Base-by-base conservation (phyloP, 2,329 filamentous ascomycete genomes). In the Ophiocordyceps australis region DNA sequence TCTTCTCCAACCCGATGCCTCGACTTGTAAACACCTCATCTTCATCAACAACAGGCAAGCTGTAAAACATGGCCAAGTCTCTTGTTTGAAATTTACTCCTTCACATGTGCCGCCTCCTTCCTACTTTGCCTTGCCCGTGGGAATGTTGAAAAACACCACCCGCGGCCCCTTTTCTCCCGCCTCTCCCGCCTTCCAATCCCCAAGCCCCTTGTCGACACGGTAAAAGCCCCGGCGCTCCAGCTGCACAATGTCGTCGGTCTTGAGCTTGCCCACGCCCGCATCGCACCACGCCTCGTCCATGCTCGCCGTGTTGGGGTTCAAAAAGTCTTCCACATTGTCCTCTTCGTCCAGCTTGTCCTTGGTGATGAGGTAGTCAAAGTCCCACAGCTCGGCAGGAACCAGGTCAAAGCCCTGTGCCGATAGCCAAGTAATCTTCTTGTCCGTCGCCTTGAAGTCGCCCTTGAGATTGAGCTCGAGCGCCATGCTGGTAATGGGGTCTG, bases 341-440 rank as follows among this genome's bases (percentile, higher is more conserved):
- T 89, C 77, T 47, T 89, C 78, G 48, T 83, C 79, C 16, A 95
- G 64, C 46, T 89, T 85, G 47, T 95, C 86, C 63, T 94, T 95
- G 32, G 77, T 91, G 45, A 95, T 77, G 25, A 95, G 65, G 55
- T 91, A 86, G 54, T 93, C 86, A 47, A 94, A 95, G 38, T 94
- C 83, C 54, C 85, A 86, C 9, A 93, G 65, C 51, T 93, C 80
- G 14, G 89, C 74, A 7, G 74, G 72, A 10, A 92, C 62, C 1
- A 93, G 65, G 30, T 77, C 67, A 54, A 86, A 78, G 23, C 67
- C 68, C 37, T 80, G 69, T 1, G 65, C 67, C 2, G 81, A 75
- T 24, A 95, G 59, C 86, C 86, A 95, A 1, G 85, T 94, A 20
- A 95, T 71, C 63, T 95, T 95, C 70, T 94, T 94, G 43, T 82